Percentiles rank a stretch among this genome's conserved stretches.
Evolutionary conservation across 306 rosid species (phyloP).

Genomic region (Ceratonia siliqua): DNA sequence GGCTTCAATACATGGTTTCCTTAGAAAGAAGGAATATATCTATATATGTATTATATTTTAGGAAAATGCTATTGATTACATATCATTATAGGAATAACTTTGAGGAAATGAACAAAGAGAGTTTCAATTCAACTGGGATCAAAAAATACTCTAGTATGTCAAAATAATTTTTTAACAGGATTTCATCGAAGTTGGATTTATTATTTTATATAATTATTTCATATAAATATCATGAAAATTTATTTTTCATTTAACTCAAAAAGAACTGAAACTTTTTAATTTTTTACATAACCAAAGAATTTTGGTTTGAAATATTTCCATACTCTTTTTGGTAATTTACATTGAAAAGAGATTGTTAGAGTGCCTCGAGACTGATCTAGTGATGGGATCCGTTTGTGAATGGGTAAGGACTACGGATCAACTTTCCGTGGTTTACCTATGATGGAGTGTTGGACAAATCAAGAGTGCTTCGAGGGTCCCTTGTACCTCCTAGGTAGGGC

Average conservation of each 20-base stretch:
- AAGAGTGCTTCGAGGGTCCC: too few species aligned
- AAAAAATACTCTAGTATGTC: too few species aligned
- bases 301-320: constrained; percentile 15
- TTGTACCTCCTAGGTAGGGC: too few species aligned
- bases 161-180: background rate
- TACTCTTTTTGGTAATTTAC: background rate
- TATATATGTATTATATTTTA: too few species aligned
- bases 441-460: too few species aligned
- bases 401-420: too few species aligned
- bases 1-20: too few species aligned
- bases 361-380: too few species aligned
- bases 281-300: constrained; percentile 5
- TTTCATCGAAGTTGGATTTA: background rate
- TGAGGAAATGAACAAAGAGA: background rate
- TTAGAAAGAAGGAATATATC: too few species aligned
- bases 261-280: background rate
- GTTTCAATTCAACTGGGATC: background rate
- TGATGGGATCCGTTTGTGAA: too few species aligned
- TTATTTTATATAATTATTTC: background rate
- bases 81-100: background rate
- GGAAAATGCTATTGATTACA: background rate
- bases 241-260: background rate
- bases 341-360: too few species aligned
- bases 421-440: too few species aligned
- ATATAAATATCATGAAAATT: background rate